Evolutionary conservation across 371 early-diverging fungal species (phyloP), one percentile per base, ranked within the genome.

Genomic region (Mortierella polycephala): DNA sequence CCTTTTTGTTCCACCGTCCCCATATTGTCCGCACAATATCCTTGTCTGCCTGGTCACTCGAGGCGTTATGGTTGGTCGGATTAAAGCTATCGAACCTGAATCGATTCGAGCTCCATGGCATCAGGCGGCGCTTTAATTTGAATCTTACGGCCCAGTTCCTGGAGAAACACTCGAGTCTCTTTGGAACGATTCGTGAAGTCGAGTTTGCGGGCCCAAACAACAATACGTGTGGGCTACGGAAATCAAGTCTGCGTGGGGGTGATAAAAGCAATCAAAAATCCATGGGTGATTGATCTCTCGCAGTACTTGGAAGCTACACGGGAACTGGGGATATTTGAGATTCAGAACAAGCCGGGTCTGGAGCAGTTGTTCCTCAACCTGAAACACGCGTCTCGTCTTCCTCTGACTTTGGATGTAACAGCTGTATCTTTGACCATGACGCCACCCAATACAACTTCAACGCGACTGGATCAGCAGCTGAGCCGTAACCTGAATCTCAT

Each of bases 191-290:
- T 44, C 71, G 60, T 1, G 71, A 71, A 42, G 52, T 76, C 61
- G 71, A 71, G 49, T 41, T 76, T 52, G 61, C 76, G 14, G 76
- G 76, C 7, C 76, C 76, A 0, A 60, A 67, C n/a, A 71, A 76
- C n/a, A n/a, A n/a, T n/a, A n/a, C 23, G 62, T 50, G 16, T 39
- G 68, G 14, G 21, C 18, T 71, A 49, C 62, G 71, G 46, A 75
- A 75, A 18, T 71, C 76, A 2, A 46, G 44, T 9, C 18, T 76
- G 47, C 52, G 57, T 7, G 12, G 20, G 20, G 11, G 52, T 76
- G 42, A 7, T 76, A 20, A 57, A 63, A 41, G 55, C 58, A 54
- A 60, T 76, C 47, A 62, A 55, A 42, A 11, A 47, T 18, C 76
- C 76, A 2, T 55, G 52, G 18, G 41, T 63, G 20, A 21, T 76